Percentiles rank a stretch among this genome's conserved stretches.
Conservation (phyloP, 1,284 basidiomycete genomes). For the Volvariella volvacea region DNA sequence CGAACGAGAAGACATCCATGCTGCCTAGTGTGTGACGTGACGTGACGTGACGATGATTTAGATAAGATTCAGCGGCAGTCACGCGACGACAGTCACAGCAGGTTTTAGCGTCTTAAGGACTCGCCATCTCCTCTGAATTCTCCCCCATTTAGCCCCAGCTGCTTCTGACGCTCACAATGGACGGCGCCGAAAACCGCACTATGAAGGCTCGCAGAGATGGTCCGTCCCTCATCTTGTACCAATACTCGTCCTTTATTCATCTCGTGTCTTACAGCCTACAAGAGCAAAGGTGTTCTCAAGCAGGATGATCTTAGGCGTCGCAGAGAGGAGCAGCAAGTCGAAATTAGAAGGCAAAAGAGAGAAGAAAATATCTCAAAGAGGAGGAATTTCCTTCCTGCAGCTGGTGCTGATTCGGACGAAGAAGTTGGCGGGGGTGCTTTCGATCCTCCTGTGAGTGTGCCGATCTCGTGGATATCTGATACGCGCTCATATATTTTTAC, state of each 20-base stretch:
- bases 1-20: no score
- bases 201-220: constrained; percentile 63
- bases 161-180: no score
- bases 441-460: constrained; percentile 66
- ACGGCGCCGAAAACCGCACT: constrained; percentile 44
- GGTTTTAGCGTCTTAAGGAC: background rate
- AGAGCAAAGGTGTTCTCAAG: constrained; percentile 81
- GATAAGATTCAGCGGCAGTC: background rate
- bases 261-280: constrained; percentile 31
- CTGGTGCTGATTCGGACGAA: constrained; percentile 80
- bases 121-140: no score
- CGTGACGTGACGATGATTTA: background rate
- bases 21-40: no score
- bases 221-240: constrained; percentile 27
- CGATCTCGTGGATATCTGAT: constrained; percentile 8
- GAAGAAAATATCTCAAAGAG: constrained; percentile 97
- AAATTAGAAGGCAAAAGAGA: constrained; percentile 93
- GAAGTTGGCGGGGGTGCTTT: constrained; percentile 64
- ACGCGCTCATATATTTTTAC: constrained; percentile 11
- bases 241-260: constrained; percentile 21
- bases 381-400: constrained; percentile 79
- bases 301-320: constrained; percentile 87
- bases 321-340: constrained; percentile 94
- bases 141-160: no score
- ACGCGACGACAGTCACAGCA: background rate